Conservation (phyloP, 2,329 filamentous ascomycete genomes). For the Curvularia spicifera region DNA sequence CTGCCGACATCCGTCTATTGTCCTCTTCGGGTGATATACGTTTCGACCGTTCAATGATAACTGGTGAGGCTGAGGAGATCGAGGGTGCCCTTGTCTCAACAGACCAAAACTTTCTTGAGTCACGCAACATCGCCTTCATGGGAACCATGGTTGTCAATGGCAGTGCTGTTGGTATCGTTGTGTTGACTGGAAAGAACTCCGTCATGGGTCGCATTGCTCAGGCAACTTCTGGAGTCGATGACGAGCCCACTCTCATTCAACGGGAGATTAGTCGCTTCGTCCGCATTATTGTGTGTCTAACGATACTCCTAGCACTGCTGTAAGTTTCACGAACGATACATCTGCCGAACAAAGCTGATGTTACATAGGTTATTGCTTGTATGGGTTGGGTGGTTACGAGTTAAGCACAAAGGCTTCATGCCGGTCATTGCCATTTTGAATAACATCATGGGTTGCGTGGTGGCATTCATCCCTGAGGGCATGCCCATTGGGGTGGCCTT, state of each 20-base stretch:
- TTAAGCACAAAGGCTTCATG: constrained; percentile 1
- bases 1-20: constrained; percentile 1
- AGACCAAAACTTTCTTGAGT: constrained; percentile 1
- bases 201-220: constrained; percentile 3
- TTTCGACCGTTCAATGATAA: constrained; percentile 3
- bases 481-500: constrained; percentile 1
- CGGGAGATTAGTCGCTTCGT: constrained; percentile 3
- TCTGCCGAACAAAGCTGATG: neutral
- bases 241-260: constrained; percentile 3
- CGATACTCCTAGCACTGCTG: neutral
- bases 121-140: constrained; percentile 4
- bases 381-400: neutral
- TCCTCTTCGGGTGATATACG: constrained; percentile 4
- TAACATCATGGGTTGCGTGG: constrained; percentile 1
- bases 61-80: constrained; percentile 1
- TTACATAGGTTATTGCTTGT: neutral
- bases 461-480: constrained; percentile 1
- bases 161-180: constrained; percentile 2
- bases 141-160: constrained; percentile 3
- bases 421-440: constrained; percentile 1
- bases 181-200: constrained; percentile 3
- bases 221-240: constrained; percentile 1
- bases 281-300: neutral
- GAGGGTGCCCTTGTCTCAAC: constrained; percentile 1
- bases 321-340: neutral